phyloP scores from a whole-genome alignment of 106 monocot species.

The Allium cepa region DNA sequence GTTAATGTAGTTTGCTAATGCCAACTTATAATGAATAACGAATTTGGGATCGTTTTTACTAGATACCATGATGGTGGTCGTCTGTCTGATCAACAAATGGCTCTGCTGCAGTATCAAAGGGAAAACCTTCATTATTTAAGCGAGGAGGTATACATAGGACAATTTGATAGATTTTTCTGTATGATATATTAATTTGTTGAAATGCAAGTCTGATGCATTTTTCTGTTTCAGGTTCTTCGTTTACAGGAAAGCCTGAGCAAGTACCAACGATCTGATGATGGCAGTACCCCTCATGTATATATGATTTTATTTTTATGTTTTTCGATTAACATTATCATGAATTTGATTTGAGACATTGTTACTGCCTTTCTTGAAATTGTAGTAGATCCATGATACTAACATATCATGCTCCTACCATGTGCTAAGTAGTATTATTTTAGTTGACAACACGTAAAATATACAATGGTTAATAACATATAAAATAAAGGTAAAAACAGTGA shows the following conservation, averaged over 20 bases:
- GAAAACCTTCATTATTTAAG: slow-evolving; percentile 93
- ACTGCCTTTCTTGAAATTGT: too few relatives aligned
- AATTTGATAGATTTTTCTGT: too few relatives aligned
- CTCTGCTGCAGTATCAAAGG: slow-evolving; percentile 86
- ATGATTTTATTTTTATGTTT: background rate
- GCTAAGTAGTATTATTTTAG: background rate
- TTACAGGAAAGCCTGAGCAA: slow-evolving; percentile 93
- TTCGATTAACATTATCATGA: background rate
- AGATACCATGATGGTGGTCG: slow-evolving; percentile 85
- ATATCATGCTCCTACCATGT: background rate
- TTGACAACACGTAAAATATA: background rate
- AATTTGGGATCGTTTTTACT: background rate
- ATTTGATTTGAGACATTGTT: too few relatives aligned
- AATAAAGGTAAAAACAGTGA: too few relatives aligned
- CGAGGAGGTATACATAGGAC: slow-evolving; percentile 63
- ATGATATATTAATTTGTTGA: background rate
- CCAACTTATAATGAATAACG: too few relatives aligned
- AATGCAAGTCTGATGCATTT: background rate
- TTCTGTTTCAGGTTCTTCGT: slow-evolving; percentile 65
- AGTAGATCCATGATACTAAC: too few relatives aligned
- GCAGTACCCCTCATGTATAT: slow-evolving; percentile 81
- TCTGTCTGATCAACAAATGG: slow-evolving; percentile 98
- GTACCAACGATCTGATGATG: slow-evolving; percentile 88
- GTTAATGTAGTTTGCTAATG: too few relatives aligned
- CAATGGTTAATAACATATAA: too few relatives aligned